Conservation (phyloP, 1,139 yeast species). For the Blastobotrys capitulatus region DNA sequence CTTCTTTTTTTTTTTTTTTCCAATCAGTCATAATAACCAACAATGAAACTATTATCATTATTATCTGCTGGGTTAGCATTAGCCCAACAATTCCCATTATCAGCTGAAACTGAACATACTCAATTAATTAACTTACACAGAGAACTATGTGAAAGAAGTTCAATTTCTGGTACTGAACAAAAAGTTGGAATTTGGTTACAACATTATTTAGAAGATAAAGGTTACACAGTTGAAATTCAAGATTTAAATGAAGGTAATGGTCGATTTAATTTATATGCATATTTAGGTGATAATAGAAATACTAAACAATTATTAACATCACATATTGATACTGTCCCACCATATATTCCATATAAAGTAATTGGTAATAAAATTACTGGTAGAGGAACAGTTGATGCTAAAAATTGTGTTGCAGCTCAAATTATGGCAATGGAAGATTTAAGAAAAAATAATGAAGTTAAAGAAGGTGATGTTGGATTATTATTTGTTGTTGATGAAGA, state of each 20-base stretch:
- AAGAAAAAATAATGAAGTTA: slow-evolving; percentile 35
- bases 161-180: slow-evolving; percentile 31
- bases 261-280: slow-evolving; percentile 56
- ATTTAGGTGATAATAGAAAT: slow-evolving; percentile 41
- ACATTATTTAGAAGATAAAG: slow-evolving; percentile 38
- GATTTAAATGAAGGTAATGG: slow-evolving; percentile 32
- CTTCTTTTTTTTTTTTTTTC: background rate
- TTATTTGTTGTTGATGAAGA: slow-evolving; percentile 70
- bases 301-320: slow-evolving; percentile 53
- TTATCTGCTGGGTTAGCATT: background rate
- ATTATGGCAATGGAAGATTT: slow-evolving; percentile 48
- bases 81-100: slow-evolving; percentile 1
- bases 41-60: background rate
- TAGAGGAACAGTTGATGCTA: slow-evolving; percentile 65
- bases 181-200: slow-evolving; percentile 35
- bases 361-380: slow-evolving; percentile 51
- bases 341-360: slow-evolving; percentile 48
- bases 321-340: slow-evolving; percentile 72
- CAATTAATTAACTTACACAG: slow-evolving; percentile 31
- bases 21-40: too few species aligned
- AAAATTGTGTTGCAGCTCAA: slow-evolving; percentile 62
- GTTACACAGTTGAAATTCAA: slow-evolving; percentile 49
- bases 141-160: slow-evolving; percentile 36
- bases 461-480: slow-evolving; percentile 52
- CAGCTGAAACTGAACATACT: background rate